A percentile compares a stretch with the other conserved stretches of the same genome.
These are phyloP conservation scores for Cudoniella acicularis DNA, from an alignment of 495 filamentous ascomycete genomes.

Conservation along the genomic window DNA sequence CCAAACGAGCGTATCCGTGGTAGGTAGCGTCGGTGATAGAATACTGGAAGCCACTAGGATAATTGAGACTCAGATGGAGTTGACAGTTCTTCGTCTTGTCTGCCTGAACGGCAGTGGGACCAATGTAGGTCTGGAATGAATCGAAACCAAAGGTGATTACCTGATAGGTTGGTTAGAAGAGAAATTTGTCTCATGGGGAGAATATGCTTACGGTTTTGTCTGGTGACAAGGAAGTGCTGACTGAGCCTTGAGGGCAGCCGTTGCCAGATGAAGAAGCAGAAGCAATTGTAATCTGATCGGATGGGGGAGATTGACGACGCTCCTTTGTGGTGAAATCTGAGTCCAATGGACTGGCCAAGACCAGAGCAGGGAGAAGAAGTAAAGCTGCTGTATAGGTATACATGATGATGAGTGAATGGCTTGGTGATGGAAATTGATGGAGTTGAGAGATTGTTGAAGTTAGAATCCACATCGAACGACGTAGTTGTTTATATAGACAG, in stretches of 20 bases:
- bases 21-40: conserved; percentile 50
- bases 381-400: conserved; percentile 33
- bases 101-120: conserved; percentile 33
- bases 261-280: conserved; percentile 58
- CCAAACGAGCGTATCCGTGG: conserved; percentile 47
- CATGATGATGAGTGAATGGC: conserved; percentile 34
- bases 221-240: conserved; percentile 44
- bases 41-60: conserved; percentile 58
- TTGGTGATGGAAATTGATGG: background rate
- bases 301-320: conserved; percentile 33
- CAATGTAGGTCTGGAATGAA: conserved; percentile 54
- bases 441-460: background rate
- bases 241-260: conserved; percentile 50
- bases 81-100: conserved; percentile 55
- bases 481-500: background rate
- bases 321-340: conserved; percentile 13
- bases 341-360: conserved; percentile 38
- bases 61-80: conserved; percentile 53
- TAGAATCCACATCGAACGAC: background rate
- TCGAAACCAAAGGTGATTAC: conserved; percentile 57
- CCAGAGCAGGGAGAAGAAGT: conserved; percentile 43
- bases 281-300: conserved; percentile 44
- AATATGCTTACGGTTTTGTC: conserved; percentile 43
- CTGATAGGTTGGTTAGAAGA: conserved; percentile 26
- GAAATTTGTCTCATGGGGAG: too few relatives aligned